Evolutionary conservation across 306 rosid genomes (phyloP), one percentile per base, ranked within the genome.

Genomic region (Pueraria montana): DNA sequence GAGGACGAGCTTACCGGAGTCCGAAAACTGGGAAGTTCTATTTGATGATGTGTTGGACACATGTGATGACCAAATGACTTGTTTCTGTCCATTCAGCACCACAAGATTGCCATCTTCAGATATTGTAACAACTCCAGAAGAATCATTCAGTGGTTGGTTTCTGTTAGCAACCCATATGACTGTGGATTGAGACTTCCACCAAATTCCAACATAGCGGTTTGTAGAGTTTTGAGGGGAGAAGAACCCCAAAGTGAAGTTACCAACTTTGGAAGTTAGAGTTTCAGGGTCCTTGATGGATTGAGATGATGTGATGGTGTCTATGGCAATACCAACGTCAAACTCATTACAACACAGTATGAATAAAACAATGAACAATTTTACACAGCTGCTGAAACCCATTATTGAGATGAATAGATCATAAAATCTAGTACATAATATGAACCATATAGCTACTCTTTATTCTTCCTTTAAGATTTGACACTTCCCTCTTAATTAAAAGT

Each of bases 1-100:
- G 49, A 88, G 69, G 1, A 83, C 84, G 4, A 88, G 84, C 14
- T 84, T 84, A 20, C 92, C 87, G 0, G 65, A 65, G 40, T 85
- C 87, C 23, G 46, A 52, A 34, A 87, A 69, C 32, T 68, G 3
- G 48, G 2, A 67, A 75, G 3, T 76, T 3, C 67, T 43, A 4
- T 56, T 84, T 5, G 8, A 4, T 2, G 23, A 17, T 2, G 69
- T 8, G 23, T 56, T 76, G 36, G 86, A 32, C 11, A 82, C 65
- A 21, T 53, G 53, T 5, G 90, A 45, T 42, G 87, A 79, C 90
- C 92, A 84, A 23, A 84, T 4, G 7, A 80, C 26, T 1, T 18
- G 64, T 1, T 79, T 34, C 49, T 66, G 42, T 58, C 84, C 89
- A 78, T 86, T 67, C 2, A 88, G 14, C 18, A 88, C 55, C 23